Percentiles rank a stretch among this genome's conserved stretches.
Conservation (phyloP, 2,329 filamentous ascomycete genomes). For the Ophiocordyceps australis region DNA sequence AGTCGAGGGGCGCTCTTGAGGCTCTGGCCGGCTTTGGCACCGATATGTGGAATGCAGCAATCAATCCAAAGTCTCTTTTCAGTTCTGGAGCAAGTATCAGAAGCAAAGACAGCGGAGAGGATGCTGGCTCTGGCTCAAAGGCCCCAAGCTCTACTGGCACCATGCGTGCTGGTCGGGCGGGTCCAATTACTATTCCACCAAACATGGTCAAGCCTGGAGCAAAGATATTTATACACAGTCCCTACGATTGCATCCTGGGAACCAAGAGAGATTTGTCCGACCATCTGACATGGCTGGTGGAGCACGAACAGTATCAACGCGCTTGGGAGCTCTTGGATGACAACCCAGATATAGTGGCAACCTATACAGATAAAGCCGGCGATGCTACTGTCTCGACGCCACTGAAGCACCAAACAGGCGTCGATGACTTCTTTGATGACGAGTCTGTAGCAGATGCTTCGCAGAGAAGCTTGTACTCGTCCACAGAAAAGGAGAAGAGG, state of each 20-base stretch:
- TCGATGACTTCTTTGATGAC: slow-evolving; percentile 61
- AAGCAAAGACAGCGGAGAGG: slow-evolving; percentile 43
- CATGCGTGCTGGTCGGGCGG: slow-evolving; percentile 8
- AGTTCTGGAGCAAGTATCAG: slow-evolving; percentile 67
- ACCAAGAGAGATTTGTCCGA: slow-evolving; percentile 76
- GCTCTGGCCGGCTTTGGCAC: slow-evolving; percentile 52
- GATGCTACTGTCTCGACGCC: slow-evolving; percentile 22
- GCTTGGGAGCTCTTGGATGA: slow-evolving; percentile 83
- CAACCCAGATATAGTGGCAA: slow-evolving; percentile 54
- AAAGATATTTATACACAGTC: slow-evolving; percentile 87
- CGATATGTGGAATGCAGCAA: slow-evolving; percentile 79
- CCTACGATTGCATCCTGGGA: slow-evolving; percentile 88
- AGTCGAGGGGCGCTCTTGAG: slow-evolving; percentile 56
- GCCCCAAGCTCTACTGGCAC: slow-evolving; percentile 15
- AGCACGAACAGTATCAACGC: slow-evolving; percentile 62
- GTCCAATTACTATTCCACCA: slow-evolving; percentile 25
- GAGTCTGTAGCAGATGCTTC: slow-evolving; percentile 34
- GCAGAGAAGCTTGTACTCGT: slow-evolving; percentile 38
- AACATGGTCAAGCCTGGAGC: slow-evolving; percentile 35
- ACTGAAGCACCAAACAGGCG: slow-evolving; percentile 17
- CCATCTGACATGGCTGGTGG: slow-evolving; percentile 70
- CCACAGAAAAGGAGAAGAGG: slow-evolving; percentile 71
- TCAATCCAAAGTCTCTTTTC: slow-evolving; percentile 76
- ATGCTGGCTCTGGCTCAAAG: slow-evolving; percentile 26
- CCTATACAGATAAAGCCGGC: slow-evolving; percentile 17